Evolutionary conservation across 2,329 filamentous ascomycete genomes (phyloP), one percentile per base, ranked within the genome.

Genomic region (Aspergillus sp.): DNA sequence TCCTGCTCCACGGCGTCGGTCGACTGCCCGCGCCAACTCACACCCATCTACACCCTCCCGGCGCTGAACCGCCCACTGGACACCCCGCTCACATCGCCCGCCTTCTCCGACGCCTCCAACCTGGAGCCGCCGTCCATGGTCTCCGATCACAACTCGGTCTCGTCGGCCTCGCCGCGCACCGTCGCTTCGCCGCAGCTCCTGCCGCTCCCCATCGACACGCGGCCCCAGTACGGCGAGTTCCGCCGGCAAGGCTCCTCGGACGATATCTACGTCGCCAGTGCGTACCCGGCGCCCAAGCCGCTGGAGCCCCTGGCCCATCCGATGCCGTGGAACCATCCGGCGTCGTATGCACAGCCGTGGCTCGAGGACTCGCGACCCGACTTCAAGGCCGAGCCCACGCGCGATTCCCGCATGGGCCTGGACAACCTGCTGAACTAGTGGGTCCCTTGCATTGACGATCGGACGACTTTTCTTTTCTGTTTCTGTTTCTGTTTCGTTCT

Each of bases 101-200:
- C 82, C 47, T 82, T 79, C 59, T 87, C 84, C 2, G 83, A 86
- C 49, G 78, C 81, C 36, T 89, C 87, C 2, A 75, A 78, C 53
- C 74, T 81, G 14, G 85, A 88, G 42, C 83, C 85, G 4, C 87
- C 87, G 5, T 88, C 87, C 1, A 78, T 90, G 57, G 78, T 89
- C 46, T 91, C 88, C 0, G 89, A 94, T 67, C 76, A 77, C 23
- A 81, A 81, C 57, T 87, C 85, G 1, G 78, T 81, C 51, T 82
- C 83, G 65, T 85, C 84, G 3, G 80, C 80, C 25, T 87, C 85
- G 10, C 82, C 84, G 14, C 74, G 64, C 64, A 74, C 65, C 58
- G 53, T 71, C 46, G 66, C 70, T 38, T 77, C 74, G 3, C 73
- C 75, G 16, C 70, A 74, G 45, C 62, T 73, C 5, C 64, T 72